Base-by-base conservation (phyloP, 1,139 yeast species). In the Meyerozyma guilliermondii region DNA sequence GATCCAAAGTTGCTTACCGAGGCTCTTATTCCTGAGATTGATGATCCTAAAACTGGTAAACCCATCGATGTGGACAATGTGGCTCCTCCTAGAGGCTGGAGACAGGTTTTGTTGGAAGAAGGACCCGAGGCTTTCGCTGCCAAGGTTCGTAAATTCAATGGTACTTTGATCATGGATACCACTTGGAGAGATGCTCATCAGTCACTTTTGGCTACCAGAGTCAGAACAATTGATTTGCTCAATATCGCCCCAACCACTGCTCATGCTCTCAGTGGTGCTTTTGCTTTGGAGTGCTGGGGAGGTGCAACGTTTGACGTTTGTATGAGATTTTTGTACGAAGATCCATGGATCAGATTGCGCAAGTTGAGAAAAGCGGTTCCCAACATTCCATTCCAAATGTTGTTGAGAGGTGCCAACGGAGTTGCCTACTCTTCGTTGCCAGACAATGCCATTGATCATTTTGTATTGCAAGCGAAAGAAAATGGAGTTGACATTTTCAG, bases 141-240 rank as follows among this genome's bases (percentile, higher is more conserved):
- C 66, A 83, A 87, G 58, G 95, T 94, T 48, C 82, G 98, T 65
- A 65, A 71, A 24, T 83, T 82, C 67, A 73, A 87, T 44, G 98
- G 98, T 57, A 83, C 95, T 51, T 75, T 92, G 63, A 70, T 92
- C 55, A 94, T 94, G 86, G 99, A 92, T 65, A 92, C 99, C 43
- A 92, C 99, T 13, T 92, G 99, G 99, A 87, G 99, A 81, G 99
- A 92, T 68, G 98, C 98, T 33, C 98, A 94, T 68, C 99, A 92
- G 74, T 89, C 98, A n/a, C 71, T 92, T 54, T 76, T 92, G 56
- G 99, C 99, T 7, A 94, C 98, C 36, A 85, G 98, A 68, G 95
- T 92, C 33, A 83, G 99, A 70, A 94, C 98, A 24, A 78, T 86
- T 56, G 99, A 92, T 65, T 72, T 92, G 58, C 72, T 84, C 45